These are phyloP conservation scores for Ophiostoma tasmaniense DNA, from an alignment of 2,329 filamentous ascomycete species.

Conservation along the genomic window DNA sequence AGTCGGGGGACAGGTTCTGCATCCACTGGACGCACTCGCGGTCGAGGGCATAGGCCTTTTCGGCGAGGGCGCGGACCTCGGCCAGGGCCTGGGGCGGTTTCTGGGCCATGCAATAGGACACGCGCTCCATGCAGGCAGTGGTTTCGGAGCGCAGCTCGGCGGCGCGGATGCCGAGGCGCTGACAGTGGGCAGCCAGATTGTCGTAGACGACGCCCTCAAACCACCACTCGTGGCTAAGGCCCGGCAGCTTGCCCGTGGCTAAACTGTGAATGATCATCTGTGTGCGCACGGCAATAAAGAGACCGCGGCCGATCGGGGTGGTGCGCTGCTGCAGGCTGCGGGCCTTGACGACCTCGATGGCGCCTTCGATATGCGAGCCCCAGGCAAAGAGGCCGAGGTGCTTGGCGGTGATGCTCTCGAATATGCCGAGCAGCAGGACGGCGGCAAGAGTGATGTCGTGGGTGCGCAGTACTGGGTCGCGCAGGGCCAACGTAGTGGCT, in stretches of 20 bases:
- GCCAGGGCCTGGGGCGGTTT: slow-evolving; percentile 23
- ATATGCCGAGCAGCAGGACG: slow-evolving; percentile 51
- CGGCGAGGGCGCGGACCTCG: slow-evolving; percentile 43
- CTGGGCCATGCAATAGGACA: not conserved
- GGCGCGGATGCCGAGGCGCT: slow-evolving; percentile 45
- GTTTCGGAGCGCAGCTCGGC: slow-evolving; percentile 49
- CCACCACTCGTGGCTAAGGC: slow-evolving; percentile 53
- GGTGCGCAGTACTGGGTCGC: slow-evolving; percentile 40
- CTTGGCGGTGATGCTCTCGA: slow-evolving; percentile 51
- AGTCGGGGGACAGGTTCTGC: slow-evolving; percentile 40
- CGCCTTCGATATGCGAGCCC: slow-evolving; percentile 56
- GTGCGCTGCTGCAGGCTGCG: slow-evolving; percentile 47
- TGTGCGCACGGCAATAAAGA: slow-evolving; percentile 52
- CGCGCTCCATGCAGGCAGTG: slow-evolving; percentile 27
- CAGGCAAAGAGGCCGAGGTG: slow-evolving; percentile 48
- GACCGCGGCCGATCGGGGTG: slow-evolving; percentile 43
- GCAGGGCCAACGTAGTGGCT: slow-evolving; percentile 44
- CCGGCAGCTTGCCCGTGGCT: slow-evolving; percentile 42
- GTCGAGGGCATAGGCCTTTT: slow-evolving; percentile 44
- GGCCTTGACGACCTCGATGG: slow-evolving; percentile 51
- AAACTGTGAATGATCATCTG: slow-evolving; percentile 55
- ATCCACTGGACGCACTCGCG: slow-evolving; percentile 45
- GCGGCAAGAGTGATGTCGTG: slow-evolving; percentile 52
- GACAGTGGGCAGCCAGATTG: slow-evolving; percentile 38
- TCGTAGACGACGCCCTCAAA: slow-evolving; percentile 44